Evolutionary conservation across 169 alveolate species (phyloP), one percentile per base, ranked within the genome.

Genomic region (Cryptosporidium ubiquitum): DNA sequence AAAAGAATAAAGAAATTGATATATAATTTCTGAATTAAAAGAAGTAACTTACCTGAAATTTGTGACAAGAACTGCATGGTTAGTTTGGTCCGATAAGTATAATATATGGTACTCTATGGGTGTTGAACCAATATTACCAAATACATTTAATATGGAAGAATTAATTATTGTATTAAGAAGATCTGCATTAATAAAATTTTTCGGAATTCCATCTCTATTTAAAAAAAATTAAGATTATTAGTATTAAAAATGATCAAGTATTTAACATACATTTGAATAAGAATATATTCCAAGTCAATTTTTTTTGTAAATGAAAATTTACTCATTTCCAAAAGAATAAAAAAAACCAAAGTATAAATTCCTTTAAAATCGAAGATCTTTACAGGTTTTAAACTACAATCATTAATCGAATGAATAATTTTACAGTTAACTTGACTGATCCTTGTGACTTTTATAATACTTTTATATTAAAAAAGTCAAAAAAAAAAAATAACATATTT

Each of bases 81-180:
- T 61, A 18, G 49, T 33, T 47, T 79, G 23, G 40, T 29, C 29
- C 26, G 89, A 79, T 40, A 79, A 35, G 40, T 18, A 64, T 37
- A 79, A 10, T 9, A 79, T 79, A 64, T 79, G 55, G 55, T 61
- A 79, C 40, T 61, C 37, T 16, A 79, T 26, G 18, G 89, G 75
- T 5, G 69, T 26, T 5, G 89, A 79, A 20, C 89, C 89, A 79
- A 79, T 44, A 39, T 64, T 64, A 10, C 89, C 89, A 49, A 79
- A 31, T 9, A 29, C 31, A 40, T 20, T 79, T 26, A 35, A 14
- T 10, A 79, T 23, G 4, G 89, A 60, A 9, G 74, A 40, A n/a
- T 79, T 42, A 1, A 79, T 79, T 23, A 79, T 42, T 60, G 51
- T 23, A 9, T 37, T n/a, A 5, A 79, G 75, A 14, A 79, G 14